Evolutionary conservation across 345 rosid genomes (phyloP).

Genomic region (Alliaria petiolata): DNA sequence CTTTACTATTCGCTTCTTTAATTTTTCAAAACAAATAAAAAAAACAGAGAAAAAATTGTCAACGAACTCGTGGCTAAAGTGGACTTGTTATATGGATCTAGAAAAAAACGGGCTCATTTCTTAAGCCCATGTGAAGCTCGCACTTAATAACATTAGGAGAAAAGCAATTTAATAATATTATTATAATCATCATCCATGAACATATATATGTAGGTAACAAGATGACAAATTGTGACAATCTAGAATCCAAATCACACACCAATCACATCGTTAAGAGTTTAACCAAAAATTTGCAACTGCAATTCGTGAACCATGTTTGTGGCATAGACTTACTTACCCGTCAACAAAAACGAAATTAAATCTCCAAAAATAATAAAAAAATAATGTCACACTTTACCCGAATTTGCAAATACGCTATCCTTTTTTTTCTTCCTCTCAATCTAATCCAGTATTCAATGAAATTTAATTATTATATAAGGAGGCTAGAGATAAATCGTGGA

Average conservation of each 20-base stretch:
- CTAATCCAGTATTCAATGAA: too few relatives aligned
- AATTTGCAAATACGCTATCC: background rate
- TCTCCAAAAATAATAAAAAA: background rate
- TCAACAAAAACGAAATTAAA: background rate
- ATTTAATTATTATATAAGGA: too few relatives aligned
- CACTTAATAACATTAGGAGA: too few relatives aligned
- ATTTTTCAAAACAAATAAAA: too few relatives aligned
- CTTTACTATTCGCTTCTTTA: background rate
- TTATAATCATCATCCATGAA: background rate
- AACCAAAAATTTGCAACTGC: slow-evolving; percentile 5
- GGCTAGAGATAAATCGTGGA: slow-evolving; percentile 9
- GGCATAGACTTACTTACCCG: background rate
- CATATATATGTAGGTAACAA: background rate
- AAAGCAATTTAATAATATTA: background rate
- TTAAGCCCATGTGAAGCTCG: background rate
- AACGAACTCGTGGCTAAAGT: background rate
- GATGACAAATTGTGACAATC: slow-evolving; percentile 1
- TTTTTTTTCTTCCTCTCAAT: too few relatives aligned
- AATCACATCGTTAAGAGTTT: too few relatives aligned
- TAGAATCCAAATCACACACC: too few relatives aligned
- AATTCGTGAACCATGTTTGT: slow-evolving; percentile 4
- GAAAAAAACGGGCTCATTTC: background rate
- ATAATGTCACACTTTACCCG: background rate
- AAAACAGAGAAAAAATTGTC: background rate
- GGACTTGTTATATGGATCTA: background rate